Evolutionary conservation across 257 asterid genomes (phyloP).

Genomic region (Eustoma russellianum): DNA sequence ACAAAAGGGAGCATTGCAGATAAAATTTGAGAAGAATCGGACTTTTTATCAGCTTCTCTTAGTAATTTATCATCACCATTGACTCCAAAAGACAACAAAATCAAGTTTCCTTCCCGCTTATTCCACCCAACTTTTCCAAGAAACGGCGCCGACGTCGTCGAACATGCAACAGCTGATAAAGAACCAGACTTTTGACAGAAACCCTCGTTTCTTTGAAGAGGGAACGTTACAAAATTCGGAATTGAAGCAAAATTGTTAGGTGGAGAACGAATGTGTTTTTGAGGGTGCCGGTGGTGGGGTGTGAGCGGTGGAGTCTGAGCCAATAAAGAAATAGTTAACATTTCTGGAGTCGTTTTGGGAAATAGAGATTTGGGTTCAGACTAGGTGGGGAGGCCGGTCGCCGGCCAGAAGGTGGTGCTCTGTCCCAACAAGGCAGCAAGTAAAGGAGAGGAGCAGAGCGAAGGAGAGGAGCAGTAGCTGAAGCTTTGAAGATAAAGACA

Average conservation of each 20-base stretch:
- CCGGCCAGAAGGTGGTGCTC: conserved; percentile 14
- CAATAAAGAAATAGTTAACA: conserved; percentile 18
- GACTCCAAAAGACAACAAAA: conserved; percentile 64
- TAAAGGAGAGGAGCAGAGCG: conserved; percentile 16
- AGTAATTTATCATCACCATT: conserved; percentile 19
- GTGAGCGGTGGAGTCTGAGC: conserved; percentile 4
- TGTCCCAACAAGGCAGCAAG: conserved; percentile 8
- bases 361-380: neutral
- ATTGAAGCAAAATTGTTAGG: conserved; percentile 8
- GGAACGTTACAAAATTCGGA: conserved; percentile 12
- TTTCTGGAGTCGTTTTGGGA: neutral
- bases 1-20: conserved; percentile 90
- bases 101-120: conserved; percentile 65
- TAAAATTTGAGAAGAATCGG: conserved; percentile 51
- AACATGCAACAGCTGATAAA: conserved; percentile 43
- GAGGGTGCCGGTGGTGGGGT: neutral
- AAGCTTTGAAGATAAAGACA: conserved; percentile 5
- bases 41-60: conserved; percentile 30
- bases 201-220: conserved; percentile 8
- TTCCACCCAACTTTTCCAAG: conserved; percentile 82
- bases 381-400: neutral
- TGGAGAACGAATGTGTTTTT: conserved; percentile 9
- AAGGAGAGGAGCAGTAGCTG: neutral
- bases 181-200: conserved; percentile 20
- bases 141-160: conserved; percentile 63